Conservation (phyloP, 805 yeast genomes). For the Myxozyma monticola region DNA sequence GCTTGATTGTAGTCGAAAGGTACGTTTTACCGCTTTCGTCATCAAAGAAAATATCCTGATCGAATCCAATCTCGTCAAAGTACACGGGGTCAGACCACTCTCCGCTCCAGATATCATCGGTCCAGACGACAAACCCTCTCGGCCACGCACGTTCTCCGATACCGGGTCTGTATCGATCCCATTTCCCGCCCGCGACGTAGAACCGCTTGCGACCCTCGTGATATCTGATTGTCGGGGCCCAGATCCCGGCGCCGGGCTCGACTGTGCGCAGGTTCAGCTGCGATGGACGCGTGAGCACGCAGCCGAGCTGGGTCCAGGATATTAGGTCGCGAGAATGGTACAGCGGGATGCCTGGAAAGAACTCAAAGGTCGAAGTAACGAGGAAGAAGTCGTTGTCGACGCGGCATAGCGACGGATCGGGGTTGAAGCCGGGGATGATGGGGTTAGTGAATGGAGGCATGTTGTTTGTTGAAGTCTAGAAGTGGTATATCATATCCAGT, state of each 20-base stretch:
- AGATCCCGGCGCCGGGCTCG: constrained; percentile 14
- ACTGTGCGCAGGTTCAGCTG: constrained; percentile 10
- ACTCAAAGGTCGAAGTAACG: constrained; percentile 6
- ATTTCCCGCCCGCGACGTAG: constrained; percentile 5
- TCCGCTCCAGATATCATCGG: constrained; percentile 11
- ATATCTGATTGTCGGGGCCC: constrained; percentile 12
- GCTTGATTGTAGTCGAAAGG: constrained; percentile 8
- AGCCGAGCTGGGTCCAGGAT: not conserved
- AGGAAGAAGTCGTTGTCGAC: constrained; percentile 3
- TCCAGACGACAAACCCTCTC: constrained; percentile 10
- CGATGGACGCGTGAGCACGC: constrained; percentile 3
- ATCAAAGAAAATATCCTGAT: constrained; percentile 9
- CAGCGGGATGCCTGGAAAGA: constrained; percentile 7
- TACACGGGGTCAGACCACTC: constrained; percentile 11
- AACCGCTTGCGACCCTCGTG: constrained; percentile 4
- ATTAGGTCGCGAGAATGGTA: constrained; percentile 5
- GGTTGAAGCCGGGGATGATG: constrained; percentile 7
- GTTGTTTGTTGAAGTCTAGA: too few relatives aligned
- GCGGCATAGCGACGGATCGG: constrained; percentile 11
- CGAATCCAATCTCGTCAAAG: constrained; percentile 10
- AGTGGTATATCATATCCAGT: too few relatives aligned
- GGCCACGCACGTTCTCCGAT: constrained; percentile 7
- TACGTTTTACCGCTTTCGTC: constrained; percentile 5
- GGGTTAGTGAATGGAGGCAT: constrained; percentile 7
- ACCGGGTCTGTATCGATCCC: constrained; percentile 11